phyloP scores from a whole-genome alignment of 441 rosid species.

The Corymbia citriodora region DNA sequence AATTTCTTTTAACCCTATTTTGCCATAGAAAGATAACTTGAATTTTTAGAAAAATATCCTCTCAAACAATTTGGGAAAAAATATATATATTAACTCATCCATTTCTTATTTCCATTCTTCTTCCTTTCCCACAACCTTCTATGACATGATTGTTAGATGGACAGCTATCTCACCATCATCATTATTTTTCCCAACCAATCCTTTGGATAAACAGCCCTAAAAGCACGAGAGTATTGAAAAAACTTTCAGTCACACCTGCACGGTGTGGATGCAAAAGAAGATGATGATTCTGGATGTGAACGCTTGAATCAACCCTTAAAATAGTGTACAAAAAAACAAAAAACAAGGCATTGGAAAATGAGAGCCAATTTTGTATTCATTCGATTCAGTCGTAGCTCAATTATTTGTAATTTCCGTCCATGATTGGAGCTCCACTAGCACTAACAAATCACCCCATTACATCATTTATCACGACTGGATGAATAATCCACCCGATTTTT shows the following conservation, averaged over 20 bases:
- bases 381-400: background rate
- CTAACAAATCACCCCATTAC: background rate
- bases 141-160: background rate
- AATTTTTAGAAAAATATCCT: background rate
- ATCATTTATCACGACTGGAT: background rate
- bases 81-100: background rate
- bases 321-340: background rate
- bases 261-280: background rate
- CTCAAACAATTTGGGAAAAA: background rate
- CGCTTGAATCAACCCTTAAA: background rate
- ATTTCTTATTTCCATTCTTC: background rate
- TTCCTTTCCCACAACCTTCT: background rate
- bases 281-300: background rate
- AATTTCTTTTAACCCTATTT: background rate
- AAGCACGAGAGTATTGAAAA: background rate
- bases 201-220: background rate
- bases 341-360: background rate
- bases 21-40: background rate
- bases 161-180: background rate
- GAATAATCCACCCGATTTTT: background rate
- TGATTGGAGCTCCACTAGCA: background rate
- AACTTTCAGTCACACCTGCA: background rate
- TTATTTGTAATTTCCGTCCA: background rate
- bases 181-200: background rate
- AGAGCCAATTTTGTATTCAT: background rate